These are phyloP conservation scores for Lactarius quietus DNA, from an alignment of 768 basidiomycete genomes.

Conservation along the genomic window DNA sequence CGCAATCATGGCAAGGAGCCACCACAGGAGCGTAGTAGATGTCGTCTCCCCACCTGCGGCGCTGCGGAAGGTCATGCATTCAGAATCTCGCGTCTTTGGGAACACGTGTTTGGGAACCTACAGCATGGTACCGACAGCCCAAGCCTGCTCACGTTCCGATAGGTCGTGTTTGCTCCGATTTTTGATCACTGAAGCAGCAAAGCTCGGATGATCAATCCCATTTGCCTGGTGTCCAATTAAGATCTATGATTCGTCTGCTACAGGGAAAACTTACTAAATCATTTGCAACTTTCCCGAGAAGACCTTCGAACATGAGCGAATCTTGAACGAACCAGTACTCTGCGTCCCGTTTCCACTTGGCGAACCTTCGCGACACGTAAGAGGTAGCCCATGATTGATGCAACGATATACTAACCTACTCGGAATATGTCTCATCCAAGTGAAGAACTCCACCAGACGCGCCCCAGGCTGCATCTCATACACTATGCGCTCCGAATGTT, in stretches of 20 bases:
- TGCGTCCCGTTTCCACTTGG: not conserved
- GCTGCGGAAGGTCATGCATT: not conserved
- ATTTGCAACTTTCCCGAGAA: not conserved
- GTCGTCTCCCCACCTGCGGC: not conserved
- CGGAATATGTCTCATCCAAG: conserved; percentile 1
- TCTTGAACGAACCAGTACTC: conserved; percentile 11
- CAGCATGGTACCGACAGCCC: conserved; percentile 23
- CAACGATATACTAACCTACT: not conserved
- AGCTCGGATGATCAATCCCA: conserved; percentile 7
- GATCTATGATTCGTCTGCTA: not conserved
- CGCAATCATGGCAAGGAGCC: too few relatives aligned
- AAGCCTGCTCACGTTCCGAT: conserved; percentile 18
- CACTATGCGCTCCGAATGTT: not conserved
- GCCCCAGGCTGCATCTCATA: not conserved
- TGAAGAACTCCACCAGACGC: not conserved
- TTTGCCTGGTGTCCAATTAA: not conserved
- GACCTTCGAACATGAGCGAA: not conserved
- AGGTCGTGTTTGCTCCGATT: conserved; percentile 1
- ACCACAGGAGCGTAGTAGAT: too few relatives aligned
- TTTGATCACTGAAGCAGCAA: conserved; percentile 10
- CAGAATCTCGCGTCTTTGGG: not conserved
- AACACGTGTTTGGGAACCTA: not conserved
- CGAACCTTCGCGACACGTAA: not conserved
- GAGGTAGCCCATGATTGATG: too few relatives aligned
- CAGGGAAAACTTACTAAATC: not conserved